phyloP scores from a whole-genome alignment of 2,329 filamentous ascomycete species.

The Aaosphaeria arxii region DNA sequence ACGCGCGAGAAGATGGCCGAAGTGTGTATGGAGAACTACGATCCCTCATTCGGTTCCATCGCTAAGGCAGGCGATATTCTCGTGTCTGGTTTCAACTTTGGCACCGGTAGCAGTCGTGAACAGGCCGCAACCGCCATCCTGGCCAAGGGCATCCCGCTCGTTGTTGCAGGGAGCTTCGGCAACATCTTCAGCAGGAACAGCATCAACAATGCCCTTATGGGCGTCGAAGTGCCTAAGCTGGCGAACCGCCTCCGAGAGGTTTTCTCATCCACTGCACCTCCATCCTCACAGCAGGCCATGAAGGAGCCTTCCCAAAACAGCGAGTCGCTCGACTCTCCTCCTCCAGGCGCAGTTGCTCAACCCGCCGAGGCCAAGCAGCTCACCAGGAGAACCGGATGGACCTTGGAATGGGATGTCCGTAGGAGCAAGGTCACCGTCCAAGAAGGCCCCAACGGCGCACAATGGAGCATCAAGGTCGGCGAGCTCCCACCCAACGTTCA shows the following conservation, averaged over 20 bases:
- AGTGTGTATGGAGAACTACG: slow-evolving; percentile 94
- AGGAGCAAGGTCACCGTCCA: slow-evolving; percentile 68
- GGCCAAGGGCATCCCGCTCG: slow-evolving; percentile 75
- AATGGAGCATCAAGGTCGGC: slow-evolving; percentile 78
- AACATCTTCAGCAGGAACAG: slow-evolving; percentile 79
- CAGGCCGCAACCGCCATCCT: slow-evolving; percentile 86
- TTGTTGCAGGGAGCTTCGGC: slow-evolving; percentile 76
- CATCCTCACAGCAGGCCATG: slow-evolving; percentile 38
- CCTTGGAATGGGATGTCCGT: slow-evolving; percentile 74
- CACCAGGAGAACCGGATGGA: slow-evolving; percentile 80
- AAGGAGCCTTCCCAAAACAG: slow-evolving; percentile 52
- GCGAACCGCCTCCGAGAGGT: slow-evolving; percentile 63
- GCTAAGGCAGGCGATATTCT: slow-evolving; percentile 74
- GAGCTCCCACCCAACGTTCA: slow-evolving; percentile 84
- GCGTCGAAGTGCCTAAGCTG: slow-evolving; percentile 66
- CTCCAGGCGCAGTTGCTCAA: slow-evolving; percentile 32
- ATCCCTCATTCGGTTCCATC: slow-evolving; percentile 63
- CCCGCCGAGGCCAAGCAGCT: slow-evolving; percentile 52
- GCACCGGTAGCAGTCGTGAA: slow-evolving; percentile 76
- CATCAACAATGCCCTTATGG: slow-evolving; percentile 77
- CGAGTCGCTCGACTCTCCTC: slow-evolving; percentile 51
- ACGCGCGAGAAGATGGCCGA: slow-evolving; percentile 75
- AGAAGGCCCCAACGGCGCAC: slow-evolving; percentile 64
- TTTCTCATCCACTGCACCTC: slow-evolving; percentile 42
- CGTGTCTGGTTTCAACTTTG: slow-evolving; percentile 85